These are phyloP conservation scores for Sechiopsis laciniata DNA, from an alignment of 306 rosid species.

Conservation along the genomic window DNA sequence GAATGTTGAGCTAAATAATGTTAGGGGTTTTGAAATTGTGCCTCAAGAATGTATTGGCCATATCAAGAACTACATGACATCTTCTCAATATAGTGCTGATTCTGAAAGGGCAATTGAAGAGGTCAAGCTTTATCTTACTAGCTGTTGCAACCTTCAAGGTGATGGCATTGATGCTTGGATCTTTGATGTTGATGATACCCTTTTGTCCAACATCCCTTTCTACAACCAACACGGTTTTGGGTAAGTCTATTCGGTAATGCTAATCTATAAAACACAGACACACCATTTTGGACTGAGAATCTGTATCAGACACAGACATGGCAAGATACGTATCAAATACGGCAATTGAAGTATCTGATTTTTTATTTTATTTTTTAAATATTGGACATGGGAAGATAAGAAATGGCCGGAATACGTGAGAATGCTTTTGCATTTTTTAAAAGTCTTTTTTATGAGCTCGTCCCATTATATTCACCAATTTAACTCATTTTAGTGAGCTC, in stretches of 20 bases:
- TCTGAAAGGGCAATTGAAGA: constrained; percentile 42
- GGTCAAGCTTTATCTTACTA: constrained; percentile 29
- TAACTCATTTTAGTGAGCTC: too few species aligned
- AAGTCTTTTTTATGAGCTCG: too few species aligned
- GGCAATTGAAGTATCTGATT: too few species aligned
- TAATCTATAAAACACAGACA: too few species aligned
- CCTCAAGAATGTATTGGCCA: constrained; percentile 54
- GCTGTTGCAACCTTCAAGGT: constrained; percentile 41
- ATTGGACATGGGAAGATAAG: too few species aligned
- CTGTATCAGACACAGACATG: too few species aligned
- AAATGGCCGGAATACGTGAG: too few species aligned
- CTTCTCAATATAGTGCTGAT: constrained; percentile 45
- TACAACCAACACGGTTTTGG: constrained; percentile 45
- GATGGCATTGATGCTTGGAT: constrained; percentile 69
- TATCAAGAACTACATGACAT: constrained; percentile 49
- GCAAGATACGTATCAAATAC: too few species aligned
- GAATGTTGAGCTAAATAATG: constrained; percentile 50
- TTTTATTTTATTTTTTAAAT: too few species aligned
- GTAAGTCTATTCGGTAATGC: constrained; percentile 21
- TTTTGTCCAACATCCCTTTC: constrained; percentile 66
- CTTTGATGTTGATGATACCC: constrained; percentile 66
- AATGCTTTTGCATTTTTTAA: too few species aligned
- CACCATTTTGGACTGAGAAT: too few species aligned
- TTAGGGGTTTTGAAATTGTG: constrained; percentile 44
- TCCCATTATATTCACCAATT: too few species aligned